These are phyloP conservation scores for Scutellaria galericulata DNA, from an alignment of 257 asterid genomes.

Conservation along the genomic window DNA sequence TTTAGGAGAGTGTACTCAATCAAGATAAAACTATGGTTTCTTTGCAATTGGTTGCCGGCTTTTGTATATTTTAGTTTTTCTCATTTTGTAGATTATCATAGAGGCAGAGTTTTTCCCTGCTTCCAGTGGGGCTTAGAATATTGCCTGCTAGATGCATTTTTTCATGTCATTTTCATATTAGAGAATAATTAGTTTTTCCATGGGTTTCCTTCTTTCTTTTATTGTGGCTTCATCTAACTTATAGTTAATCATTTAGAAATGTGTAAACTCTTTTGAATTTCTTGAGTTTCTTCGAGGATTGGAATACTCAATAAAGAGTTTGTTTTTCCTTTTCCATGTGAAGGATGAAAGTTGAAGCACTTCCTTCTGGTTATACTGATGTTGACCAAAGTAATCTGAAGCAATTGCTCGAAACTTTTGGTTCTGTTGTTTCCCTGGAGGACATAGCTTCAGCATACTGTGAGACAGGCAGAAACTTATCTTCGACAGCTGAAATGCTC, in stretches of 20 bases:
- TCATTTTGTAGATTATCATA: conserved; percentile 3
- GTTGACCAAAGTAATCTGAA: conserved; percentile 60
- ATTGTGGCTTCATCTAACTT: background rate
- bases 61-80: background rate
- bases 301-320: background rate
- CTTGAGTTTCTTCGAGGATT: conserved; percentile 7
- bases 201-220: background rate
- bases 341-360: conserved; percentile 61
- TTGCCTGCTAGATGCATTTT: background rate
- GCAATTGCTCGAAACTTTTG: conserved; percentile 65
- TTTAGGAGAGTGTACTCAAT: background rate
- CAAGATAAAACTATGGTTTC: background rate
- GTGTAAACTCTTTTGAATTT: conserved; percentile 11
- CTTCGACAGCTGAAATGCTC: conserved; percentile 52
- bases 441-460: conserved; percentile 82
- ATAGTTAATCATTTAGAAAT: background rate
- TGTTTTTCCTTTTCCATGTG: conserved; percentile 25
- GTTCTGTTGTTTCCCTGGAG: conserved; percentile 66
- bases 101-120: conserved; percentile 3
- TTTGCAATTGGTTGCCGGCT: background rate
- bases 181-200: background rate
- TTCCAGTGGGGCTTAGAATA: background rate
- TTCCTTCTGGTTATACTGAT: conserved; percentile 47
- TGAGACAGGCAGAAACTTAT: conserved; percentile 53
- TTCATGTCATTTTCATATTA: background rate